Conservation (phyloP, 371 early-diverging fungal genomes). For the Fennellomyces sp. region DNA sequence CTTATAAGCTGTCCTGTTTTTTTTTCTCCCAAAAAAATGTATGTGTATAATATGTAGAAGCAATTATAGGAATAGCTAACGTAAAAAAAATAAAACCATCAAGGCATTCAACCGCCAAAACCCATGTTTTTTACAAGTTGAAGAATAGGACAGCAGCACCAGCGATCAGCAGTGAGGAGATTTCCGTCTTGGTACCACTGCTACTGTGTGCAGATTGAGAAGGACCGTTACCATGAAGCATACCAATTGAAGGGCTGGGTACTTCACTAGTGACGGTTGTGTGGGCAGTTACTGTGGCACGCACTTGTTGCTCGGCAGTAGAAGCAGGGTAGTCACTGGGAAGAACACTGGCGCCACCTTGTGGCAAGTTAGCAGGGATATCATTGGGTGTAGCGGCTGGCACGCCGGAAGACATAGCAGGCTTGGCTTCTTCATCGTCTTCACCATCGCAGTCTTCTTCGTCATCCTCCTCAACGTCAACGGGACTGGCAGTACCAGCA, state of each 20-base stretch:
- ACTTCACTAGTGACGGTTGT: neutral
- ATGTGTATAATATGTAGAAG: neutral
- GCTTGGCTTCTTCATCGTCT: too few species aligned
- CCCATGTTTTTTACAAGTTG: neutral
- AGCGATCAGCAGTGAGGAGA: neutral
- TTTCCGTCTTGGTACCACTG: neutral
- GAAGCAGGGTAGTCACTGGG: too few species aligned
- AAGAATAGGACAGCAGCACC: neutral
- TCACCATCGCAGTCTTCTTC: constrained; percentile 5
- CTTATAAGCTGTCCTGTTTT: neutral
- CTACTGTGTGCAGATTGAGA: too few species aligned
- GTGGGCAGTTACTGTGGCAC: neutral
- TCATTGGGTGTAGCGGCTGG: too few species aligned
- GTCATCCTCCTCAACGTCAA: too few species aligned
- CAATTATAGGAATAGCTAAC: neutral
- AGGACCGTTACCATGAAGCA: neutral
- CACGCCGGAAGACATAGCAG: too few species aligned
- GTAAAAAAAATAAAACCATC: neutral
- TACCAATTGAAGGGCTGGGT: neutral
- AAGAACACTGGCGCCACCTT: too few species aligned
- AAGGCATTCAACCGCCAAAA: constrained; percentile 7
- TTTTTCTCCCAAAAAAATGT: neutral
- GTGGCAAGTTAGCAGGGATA: too few species aligned
- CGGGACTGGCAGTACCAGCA: neutral
- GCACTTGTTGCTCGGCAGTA: neutral